Evolutionary conservation across 2,329 filamentous ascomycete species (phyloP).

Genomic region (Pochonia chlamydosporia): DNA sequence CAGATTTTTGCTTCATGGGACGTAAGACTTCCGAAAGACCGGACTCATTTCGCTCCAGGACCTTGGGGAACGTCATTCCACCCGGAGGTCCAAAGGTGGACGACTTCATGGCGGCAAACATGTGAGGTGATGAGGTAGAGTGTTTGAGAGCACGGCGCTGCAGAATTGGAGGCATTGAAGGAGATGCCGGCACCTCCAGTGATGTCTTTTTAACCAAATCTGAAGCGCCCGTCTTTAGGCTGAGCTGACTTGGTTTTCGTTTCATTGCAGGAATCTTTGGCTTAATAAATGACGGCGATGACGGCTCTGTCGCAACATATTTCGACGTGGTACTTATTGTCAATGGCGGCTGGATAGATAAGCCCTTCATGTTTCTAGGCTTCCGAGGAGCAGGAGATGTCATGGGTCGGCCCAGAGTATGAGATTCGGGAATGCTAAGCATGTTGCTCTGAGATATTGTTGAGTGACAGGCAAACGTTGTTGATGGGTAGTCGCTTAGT

Average conservation of each 20-base stretch:
- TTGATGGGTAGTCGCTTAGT: slow-evolving; percentile 61
- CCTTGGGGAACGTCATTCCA: slow-evolving; percentile 59
- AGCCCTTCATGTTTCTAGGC: slow-evolving; percentile 76
- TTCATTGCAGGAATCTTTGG: slow-evolving; percentile 65
- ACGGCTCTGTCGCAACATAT: slow-evolving; percentile 56
- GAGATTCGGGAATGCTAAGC: slow-evolving; percentile 38
- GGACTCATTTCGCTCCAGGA: slow-evolving; percentile 53
- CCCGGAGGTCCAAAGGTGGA: slow-evolving; percentile 55
- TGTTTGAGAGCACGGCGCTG: slow-evolving; percentile 60
- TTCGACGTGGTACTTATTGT: slow-evolving; percentile 39
- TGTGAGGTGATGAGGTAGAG: slow-evolving; percentile 62
- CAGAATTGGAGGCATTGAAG: slow-evolving; percentile 51
- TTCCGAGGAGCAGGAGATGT: slow-evolving; percentile 65
- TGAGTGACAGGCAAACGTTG: slow-evolving; percentile 46
- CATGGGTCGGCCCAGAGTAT: slow-evolving; percentile 50
- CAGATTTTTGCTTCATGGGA: slow-evolving; percentile 39
- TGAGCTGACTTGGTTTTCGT: slow-evolving; percentile 72
- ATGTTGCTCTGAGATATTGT: slow-evolving; percentile 17
- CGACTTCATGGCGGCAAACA: slow-evolving; percentile 53
- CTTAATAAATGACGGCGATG: slow-evolving; percentile 74
- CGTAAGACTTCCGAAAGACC: slow-evolving; percentile 54
- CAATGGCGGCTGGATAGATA: slow-evolving; percentile 67
- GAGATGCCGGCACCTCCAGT: slow-evolving; percentile 50
- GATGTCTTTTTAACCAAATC: slow-evolving; percentile 44
- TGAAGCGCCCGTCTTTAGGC: slow-evolving; percentile 65